Base-by-base conservation (phyloP, 73 alveolate genomes). In the Durusdinium trenchii region DNA sequence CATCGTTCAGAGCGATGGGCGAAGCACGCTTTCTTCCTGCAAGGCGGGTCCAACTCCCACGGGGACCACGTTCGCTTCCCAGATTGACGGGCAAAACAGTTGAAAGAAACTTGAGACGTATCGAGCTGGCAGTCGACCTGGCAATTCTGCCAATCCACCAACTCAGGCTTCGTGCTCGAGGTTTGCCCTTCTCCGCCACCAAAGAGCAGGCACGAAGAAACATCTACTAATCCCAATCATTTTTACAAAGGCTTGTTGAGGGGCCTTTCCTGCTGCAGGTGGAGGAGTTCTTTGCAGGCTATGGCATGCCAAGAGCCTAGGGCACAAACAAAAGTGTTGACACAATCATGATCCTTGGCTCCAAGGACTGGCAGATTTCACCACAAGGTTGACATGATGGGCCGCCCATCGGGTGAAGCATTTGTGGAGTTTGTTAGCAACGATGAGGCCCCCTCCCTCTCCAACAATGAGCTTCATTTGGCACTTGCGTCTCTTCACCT, bases 111-210 rank as follows among this genome's bases (percentile, higher is more conserved):
- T n/a, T n/a, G n/a, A n/a, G n/a, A n/a, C n/a, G n/a, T n/a, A n/a
- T n/a, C n/a, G n/a, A n/a, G n/a, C n/a, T n/a, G n/a, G n/a, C n/a
- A n/a, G n/a, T n/a, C n/a, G n/a, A n/a, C n/a, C n/a, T n/a, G n/a
- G n/a, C n/a, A n/a, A n/a, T n/a, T n/a, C n/a, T n/a, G n/a, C n/a
- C n/a, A n/a, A n/a, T n/a, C 73, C 73, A 60, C 73, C 36, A 42
- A 1, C 61, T 46, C 47, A 84, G 94, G 94, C 94, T 84, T 30
- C 94, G 94, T 48, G 76, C 75, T 10, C 94, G 94, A 51, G 94
- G 94, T 32, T 32, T 84, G 94, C 94, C 94, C 26, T 84, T 84
- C 75, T 84, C 94, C 4, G 94, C 94, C 51, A 51, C 94, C 75
- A 52, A 36, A 38, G 78, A 84, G 57, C 94, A 84, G 94, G 94